phyloP scores from a whole-genome alignment of 2,329 filamentous ascomycete genomes.

The Teratosphaeria viscida region DNA sequence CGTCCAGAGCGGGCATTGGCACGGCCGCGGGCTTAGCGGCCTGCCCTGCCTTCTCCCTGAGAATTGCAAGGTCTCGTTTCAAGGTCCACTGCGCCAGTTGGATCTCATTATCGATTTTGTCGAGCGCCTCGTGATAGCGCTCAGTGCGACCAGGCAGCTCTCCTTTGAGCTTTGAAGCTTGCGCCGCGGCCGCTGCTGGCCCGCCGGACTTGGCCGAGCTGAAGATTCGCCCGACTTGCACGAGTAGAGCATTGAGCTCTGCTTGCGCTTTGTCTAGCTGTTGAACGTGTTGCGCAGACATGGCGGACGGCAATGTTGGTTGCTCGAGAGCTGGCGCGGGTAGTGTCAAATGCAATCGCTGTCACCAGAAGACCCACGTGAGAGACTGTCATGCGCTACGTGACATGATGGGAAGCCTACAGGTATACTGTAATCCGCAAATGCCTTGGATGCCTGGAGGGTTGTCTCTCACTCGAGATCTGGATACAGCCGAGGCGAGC shows the following conservation, averaged over 20 bases:
- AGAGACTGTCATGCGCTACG: not conserved
- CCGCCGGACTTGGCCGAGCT: constrained; percentile 27
- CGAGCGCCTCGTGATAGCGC: constrained; percentile 42
- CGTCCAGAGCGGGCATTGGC: not conserved
- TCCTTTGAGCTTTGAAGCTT: constrained; percentile 25
- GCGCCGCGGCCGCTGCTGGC: constrained; percentile 18
- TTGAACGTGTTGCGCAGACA: not conserved
- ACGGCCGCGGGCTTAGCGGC: not conserved
- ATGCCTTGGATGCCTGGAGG: not conserved
- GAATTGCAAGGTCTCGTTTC: constrained; percentile 25
- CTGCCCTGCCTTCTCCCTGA: constrained; percentile 13
- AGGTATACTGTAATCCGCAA: not conserved
- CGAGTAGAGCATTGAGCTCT: constrained; percentile 20
- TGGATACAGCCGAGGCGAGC: too few species aligned
- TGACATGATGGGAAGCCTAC: not conserved
- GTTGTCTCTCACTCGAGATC: not conserved
- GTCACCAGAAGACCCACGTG: not conserved
- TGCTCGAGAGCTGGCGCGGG: not conserved
- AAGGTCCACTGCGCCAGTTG: constrained; percentile 24
- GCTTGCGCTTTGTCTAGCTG: not conserved
- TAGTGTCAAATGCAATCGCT: not conserved
- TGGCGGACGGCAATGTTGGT: not conserved
- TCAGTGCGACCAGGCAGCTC: constrained; percentile 30
- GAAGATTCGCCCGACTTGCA: constrained; percentile 36
- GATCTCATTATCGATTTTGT: constrained; percentile 39